Conservation (phyloP, 2,329 filamentous ascomycete species). For the Rhynchosporium graminicola region DNA sequence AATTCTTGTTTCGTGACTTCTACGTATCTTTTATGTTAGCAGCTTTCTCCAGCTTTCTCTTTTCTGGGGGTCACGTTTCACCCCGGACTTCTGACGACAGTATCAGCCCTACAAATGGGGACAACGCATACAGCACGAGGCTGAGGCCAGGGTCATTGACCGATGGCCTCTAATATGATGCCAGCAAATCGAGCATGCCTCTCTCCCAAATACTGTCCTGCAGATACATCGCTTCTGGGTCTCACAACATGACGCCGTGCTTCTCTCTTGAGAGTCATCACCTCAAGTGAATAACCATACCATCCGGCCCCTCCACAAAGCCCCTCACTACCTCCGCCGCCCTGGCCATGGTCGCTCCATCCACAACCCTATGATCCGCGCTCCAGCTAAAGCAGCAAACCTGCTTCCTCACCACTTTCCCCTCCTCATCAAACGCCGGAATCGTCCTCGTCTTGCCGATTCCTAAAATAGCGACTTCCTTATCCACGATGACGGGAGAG, state of each 20-base stretch:
- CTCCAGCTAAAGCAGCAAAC: constrained; percentile 94
- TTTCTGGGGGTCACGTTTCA: constrained; percentile 10
- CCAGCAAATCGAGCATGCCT: constrained; percentile 9
- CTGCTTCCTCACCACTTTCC: constrained; percentile 68
- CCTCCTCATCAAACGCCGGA: constrained; percentile 68
- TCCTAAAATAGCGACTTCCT: constrained; percentile 88
- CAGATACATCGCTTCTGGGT: not conserved
- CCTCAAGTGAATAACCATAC: constrained; percentile 80
- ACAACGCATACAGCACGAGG: constrained; percentile 19
- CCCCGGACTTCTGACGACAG: constrained; percentile 4
- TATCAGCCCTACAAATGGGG: constrained; percentile 10
- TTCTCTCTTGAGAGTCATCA: constrained; percentile 45
- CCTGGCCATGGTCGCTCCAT: constrained; percentile 91
- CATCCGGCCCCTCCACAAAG: constrained; percentile 81
- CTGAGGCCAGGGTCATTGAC: not conserved
- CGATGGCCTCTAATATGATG: constrained; percentile 10
- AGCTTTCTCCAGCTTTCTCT: not conserved
- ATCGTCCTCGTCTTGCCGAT: constrained; percentile 79
- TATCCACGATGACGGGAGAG: constrained; percentile 85
- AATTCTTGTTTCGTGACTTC: constrained; percentile 5
- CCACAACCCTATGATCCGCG: constrained; percentile 90
- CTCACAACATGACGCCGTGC: constrained; percentile 6
- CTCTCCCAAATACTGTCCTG: constrained; percentile 8
- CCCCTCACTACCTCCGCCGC: constrained; percentile 79
- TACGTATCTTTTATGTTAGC: constrained; percentile 3